These are phyloP conservation scores for Septoria petroselini DNA, from an alignment of 2,329 filamentous ascomycete genomes.

Conservation along the genomic window DNA sequence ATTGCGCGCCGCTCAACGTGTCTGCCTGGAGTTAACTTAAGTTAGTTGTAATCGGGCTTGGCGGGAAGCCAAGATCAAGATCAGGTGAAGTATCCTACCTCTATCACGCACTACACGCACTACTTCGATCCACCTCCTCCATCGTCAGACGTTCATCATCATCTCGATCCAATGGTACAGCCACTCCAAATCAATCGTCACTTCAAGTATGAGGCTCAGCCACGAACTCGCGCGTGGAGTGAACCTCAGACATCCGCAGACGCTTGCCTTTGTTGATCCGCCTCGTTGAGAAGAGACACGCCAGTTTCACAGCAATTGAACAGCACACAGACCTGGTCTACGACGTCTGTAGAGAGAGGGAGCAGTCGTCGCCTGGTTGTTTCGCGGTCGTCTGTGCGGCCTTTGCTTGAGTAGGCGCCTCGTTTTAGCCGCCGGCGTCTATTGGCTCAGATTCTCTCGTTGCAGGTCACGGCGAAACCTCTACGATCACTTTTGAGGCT, in stretches of 20 bases:
- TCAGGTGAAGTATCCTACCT: background rate
- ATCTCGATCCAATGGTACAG: too few relatives aligned
- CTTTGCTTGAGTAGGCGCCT: conserved; percentile 25
- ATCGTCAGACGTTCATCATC: too few relatives aligned
- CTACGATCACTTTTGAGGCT: conserved; percentile 14
- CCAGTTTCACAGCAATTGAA: conserved; percentile 7
- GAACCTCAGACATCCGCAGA: conserved; percentile 27
- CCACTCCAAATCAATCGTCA: background rate
- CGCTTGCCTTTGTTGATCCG: conserved; percentile 18
- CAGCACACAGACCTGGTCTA: background rate
- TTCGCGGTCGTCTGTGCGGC: conserved; percentile 22
- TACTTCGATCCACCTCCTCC: too few relatives aligned
- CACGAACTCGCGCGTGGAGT: conserved; percentile 17
- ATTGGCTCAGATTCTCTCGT: conserved; percentile 25
- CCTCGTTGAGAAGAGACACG: background rate
- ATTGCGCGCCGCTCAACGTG: background rate
- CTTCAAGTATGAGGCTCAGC: conserved; percentile 5
- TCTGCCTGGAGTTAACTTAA: background rate
- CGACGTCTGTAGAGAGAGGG: background rate
- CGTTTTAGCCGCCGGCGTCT: conserved; percentile 24
- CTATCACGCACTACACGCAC: background rate
- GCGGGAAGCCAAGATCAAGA: background rate
- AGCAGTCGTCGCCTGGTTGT: conserved; percentile 1
- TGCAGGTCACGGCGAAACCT: conserved; percentile 22
- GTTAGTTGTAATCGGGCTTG: background rate